Base-by-base conservation (phyloP, 2,329 filamentous ascomycete species). In the Phyllosticta citriasiana region DNA sequence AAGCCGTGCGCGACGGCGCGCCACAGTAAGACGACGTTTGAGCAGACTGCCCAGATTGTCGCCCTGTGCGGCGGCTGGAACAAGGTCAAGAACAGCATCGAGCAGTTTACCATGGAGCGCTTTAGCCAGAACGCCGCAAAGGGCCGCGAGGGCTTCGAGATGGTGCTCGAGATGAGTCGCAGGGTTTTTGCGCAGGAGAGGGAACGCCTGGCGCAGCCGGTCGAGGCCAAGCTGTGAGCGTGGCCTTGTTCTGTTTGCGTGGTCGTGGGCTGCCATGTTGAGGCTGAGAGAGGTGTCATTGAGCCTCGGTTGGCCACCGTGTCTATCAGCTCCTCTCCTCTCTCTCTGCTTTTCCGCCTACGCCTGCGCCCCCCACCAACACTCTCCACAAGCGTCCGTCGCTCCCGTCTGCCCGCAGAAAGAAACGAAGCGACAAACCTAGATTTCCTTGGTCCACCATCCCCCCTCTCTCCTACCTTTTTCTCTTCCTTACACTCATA, bases 31-130 rank as follows among this genome's bases (percentile, higher is more conserved):
- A 99, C 94, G 2, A 82, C 88, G 65, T 97, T 99, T 72, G 81
- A 85, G 55, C 94, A 99, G 78, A 87, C 91, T 64, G 94, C 94
- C 50, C 86, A 92, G 76, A 93, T 99, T 72, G 96, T 92, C 1
- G 94, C 94, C 0, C 80, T 97, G 9, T 96, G 91, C 74, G 93
- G 94, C 67, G 94, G 94, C 64, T 99, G 94, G 92, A 90, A 97
- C 77, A 91, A 91, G 72, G 91, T 97, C 73, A 94, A 91, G 81
- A 96, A 94, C 77, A 90, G 87, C 73, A 95, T 99, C 68, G 94
- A 99, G 79, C 91, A 97, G 68, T 86, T 89, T 58, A 88, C 91
- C 52, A 88, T 97, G 53, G 88, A 88, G 66, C 81, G 91, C 60
- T 99, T 99, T 79, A 84, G 85, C 67, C 91, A 99, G 76, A 99